These are phyloP conservation scores for Teratosphaeria gauchensis DNA, from an alignment of 2,329 filamentous ascomycete species.

Conservation along the genomic window DNA sequence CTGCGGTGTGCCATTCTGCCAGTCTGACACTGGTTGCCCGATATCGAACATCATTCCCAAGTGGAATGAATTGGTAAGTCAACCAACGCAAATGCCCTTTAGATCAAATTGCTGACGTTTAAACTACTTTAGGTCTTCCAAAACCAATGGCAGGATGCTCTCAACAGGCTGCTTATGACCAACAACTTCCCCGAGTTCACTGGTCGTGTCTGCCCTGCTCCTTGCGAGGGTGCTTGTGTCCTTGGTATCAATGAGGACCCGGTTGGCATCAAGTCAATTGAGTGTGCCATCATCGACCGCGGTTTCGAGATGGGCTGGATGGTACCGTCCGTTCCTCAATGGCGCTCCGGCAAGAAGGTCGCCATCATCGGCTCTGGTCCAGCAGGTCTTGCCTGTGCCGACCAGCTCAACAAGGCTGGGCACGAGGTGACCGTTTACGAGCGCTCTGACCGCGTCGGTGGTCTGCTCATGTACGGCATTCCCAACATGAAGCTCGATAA, in stretches of 20 bases:
- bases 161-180: slow-evolving; percentile 86
- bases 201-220: slow-evolving; percentile 89
- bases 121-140: slow-evolving; percentile 25
- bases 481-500: slow-evolving; percentile 99
- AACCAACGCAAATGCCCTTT: background rate
- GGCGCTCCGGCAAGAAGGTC: slow-evolving; percentile 78
- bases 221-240: slow-evolving; percentile 92
- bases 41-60: slow-evolving; percentile 98
- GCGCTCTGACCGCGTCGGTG: slow-evolving; percentile 80
- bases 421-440: slow-evolving; percentile 87
- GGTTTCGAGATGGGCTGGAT: slow-evolving; percentile 99
- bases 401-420: slow-evolving; percentile 89
- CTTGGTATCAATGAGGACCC: slow-evolving; percentile 95
- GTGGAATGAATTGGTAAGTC: slow-evolving; percentile 70
- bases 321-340: slow-evolving; percentile 67
- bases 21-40: slow-evolving; percentile 89
- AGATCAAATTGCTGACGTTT: background rate
- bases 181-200: slow-evolving; percentile 99
- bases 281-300: slow-evolving; percentile 94
- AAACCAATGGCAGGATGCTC: slow-evolving; percentile 78
- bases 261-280: slow-evolving; percentile 96
- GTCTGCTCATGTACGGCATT: slow-evolving; percentile 95
- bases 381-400: slow-evolving; percentile 78
- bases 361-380: slow-evolving; percentile 89
- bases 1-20: slow-evolving; percentile 95